phyloP scores from a whole-genome alignment of 306 rosid genomes.

The Trifolium repens region DNA sequence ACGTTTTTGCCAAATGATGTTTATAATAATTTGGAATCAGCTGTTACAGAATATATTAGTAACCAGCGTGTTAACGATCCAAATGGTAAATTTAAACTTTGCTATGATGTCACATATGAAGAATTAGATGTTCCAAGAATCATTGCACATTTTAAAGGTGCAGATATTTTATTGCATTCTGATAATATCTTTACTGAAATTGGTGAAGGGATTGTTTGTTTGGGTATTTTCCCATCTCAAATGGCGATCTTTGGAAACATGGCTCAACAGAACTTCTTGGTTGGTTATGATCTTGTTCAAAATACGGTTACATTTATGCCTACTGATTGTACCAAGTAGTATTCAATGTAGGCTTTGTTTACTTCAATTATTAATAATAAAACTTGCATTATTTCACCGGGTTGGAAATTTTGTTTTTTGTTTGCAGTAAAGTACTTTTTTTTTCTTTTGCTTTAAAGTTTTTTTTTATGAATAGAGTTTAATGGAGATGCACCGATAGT shows the following conservation, averaged over 20 bases:
- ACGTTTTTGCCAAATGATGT: background rate
- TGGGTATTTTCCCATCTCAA: conserved; percentile 21
- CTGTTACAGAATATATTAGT: background rate
- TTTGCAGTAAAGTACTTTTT: too few relatives aligned
- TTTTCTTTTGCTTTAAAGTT: too few relatives aligned
- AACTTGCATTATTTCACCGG: background rate
- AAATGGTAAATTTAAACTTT: background rate
- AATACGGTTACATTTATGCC: conserved; percentile 54
- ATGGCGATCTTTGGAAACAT: conserved; percentile 55
- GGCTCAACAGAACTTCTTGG: conserved; percentile 51
- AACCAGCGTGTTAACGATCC: conserved; percentile 1
- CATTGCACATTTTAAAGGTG: conserved; percentile 51
- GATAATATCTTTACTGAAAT: conserved; percentile 42
- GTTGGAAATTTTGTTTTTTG: background rate
- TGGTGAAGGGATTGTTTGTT: conserved; percentile 38
- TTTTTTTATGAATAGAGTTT: too few relatives aligned
- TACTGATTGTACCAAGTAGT: conserved; percentile 31
- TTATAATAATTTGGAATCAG: background rate
- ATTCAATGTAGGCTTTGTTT: background rate
- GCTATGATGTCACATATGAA: background rate
- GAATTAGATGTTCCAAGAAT: conserved; percentile 11
- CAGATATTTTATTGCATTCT: conserved; percentile 38
- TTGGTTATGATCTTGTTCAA: conserved; percentile 56
- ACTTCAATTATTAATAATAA: background rate
- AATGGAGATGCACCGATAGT: too few relatives aligned